Conservation (phyloP, 192 early-diverging fungal species). For the Backusella parvicylindrica region DNA sequence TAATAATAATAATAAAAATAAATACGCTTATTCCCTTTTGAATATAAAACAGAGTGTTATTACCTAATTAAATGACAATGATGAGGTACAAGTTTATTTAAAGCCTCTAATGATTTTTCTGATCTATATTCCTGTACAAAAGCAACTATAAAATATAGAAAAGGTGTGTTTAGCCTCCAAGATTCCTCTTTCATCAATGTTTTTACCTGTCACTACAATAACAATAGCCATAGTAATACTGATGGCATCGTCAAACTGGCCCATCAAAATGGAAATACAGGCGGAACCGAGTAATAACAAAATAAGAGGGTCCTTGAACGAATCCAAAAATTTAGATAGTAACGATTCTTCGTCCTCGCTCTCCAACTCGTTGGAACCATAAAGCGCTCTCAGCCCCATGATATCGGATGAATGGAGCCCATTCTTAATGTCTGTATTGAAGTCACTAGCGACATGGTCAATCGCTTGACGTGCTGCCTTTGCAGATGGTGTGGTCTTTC, state of each 20-base stretch:
- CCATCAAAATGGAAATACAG: slow-evolving; percentile 65
- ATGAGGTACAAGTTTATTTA: slow-evolving; percentile 85
- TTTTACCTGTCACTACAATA: slow-evolving; percentile 68
- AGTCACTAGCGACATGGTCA: slow-evolving; percentile 40
- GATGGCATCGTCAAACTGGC: slow-evolving; percentile 80
- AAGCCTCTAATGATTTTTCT: slow-evolving; percentile 78
- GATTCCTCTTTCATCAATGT: neutral
- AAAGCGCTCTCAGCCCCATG: slow-evolving; percentile 32
- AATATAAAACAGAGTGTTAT: no score
- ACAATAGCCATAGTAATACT: slow-evolving; percentile 77
- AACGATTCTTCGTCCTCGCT: slow-evolving; percentile 63
- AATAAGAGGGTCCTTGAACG: slow-evolving; percentile 78
- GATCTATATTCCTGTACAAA: slow-evolving; percentile 89
- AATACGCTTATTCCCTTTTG: no score
- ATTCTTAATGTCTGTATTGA: slow-evolving; percentile 36
- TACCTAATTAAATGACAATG: slow-evolving; percentile 80
- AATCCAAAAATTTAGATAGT: slow-evolving; percentile 74
- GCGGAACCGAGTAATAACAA: slow-evolving; percentile 74
- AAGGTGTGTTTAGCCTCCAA: neutral
- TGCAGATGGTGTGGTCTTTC: slow-evolving; percentile 46
- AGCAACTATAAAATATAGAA: slow-evolving; percentile 52
- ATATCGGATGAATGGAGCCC: slow-evolving; percentile 47
- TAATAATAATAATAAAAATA: no score
- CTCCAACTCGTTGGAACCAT: slow-evolving; percentile 70
- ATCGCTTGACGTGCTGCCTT: slow-evolving; percentile 46